Evolutionary conservation across 306 rosid species (phyloP), one percentile per base, ranked within the genome.

Genomic region (Glycyrrhiza uralensis): DNA sequence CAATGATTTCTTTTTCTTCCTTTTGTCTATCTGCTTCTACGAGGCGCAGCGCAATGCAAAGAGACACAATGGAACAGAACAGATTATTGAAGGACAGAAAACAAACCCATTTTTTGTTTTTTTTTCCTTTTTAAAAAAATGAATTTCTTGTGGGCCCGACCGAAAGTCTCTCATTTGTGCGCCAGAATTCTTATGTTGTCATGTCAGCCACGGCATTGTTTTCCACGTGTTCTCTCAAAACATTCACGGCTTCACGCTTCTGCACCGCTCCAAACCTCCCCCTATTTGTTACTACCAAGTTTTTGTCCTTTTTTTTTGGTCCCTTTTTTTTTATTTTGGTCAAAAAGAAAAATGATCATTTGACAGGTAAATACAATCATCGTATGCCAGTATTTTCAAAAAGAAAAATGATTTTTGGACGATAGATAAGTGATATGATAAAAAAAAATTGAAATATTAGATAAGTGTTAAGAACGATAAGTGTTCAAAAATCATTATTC

Each of bases 21-120:
- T 22, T 18, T 52, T 57, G 77, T 55, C 7, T 19, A 13, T n/a
- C 57, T 17, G 63, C 18, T 57, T 72, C 52, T 63, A 65, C 71
- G 71, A 63, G 78, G 75, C 78, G 81, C 70, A 63, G 8, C 60
- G 79, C 2, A 61, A 35, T 60, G 47, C 47, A 72, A 72, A 54
- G 36, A 30, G 36, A 30, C 22, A 10, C 11, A 55, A 13, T 19
- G 11, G 11, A 29, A 47, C 19, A 67, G 13, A 29, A 4, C 8
- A 15, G 2, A 63, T n/a, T n/a, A n/a, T n/a, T n/a, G n/a, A 1
- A 1, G 13, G 5, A 54, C 18, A 12, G n/a, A 45, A 13, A 24
- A 15, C 13, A 24, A 7, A 18, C 9, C 17, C 44, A 4, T 9
- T 32, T 5, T 20, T 13, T 49, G 23, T 19, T 1, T 19, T 35